Conservation (phyloP, 805 yeast genomes). For the Brettanomyces sp. region DNA sequence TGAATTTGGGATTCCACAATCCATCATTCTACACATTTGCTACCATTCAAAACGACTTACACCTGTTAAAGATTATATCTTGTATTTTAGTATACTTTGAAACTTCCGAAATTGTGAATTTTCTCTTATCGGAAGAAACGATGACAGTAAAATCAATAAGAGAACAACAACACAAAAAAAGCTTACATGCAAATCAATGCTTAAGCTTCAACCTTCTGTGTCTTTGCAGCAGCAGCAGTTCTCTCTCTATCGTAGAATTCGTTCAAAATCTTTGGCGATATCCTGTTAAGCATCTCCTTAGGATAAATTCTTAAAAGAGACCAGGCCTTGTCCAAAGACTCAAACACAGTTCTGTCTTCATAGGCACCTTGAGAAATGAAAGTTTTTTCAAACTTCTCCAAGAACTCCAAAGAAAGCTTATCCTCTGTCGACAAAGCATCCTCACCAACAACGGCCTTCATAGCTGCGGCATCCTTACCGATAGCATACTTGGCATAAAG, state of each 20-base stretch:
- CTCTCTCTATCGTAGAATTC: conserved; percentile 93
- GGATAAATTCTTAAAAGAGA: conserved; percentile 96
- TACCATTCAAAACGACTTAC: too few species aligned
- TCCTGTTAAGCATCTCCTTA: conserved; percentile 96
- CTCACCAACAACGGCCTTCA: conserved; percentile 99
- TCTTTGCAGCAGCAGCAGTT: conserved; percentile 21
- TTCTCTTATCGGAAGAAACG: too few species aligned
- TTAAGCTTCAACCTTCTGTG: too few species aligned
- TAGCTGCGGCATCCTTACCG: conserved; percentile 99
- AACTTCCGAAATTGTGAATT: too few species aligned
- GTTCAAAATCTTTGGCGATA: conserved; percentile 90
- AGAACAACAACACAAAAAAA: too few species aligned
- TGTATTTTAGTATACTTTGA: too few species aligned
- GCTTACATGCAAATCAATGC: too few species aligned
- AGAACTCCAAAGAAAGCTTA: conserved; percentile 91
- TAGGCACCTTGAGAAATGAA: conserved; percentile 95
- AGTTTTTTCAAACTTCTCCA: conserved; percentile 95
- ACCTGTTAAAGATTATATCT: too few species aligned
- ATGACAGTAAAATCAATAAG: too few species aligned
- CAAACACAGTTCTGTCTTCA: conserved; percentile 90
- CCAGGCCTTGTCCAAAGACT: conserved; percentile 98
- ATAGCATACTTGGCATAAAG: conserved; percentile 98
- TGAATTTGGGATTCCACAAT: too few species aligned
- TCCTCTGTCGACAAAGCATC: conserved; percentile 98
- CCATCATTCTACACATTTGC: too few species aligned